Evolutionary conservation across 768 basidiomycete species (phyloP).

Genomic region (Tricholoma sp.): DNA sequence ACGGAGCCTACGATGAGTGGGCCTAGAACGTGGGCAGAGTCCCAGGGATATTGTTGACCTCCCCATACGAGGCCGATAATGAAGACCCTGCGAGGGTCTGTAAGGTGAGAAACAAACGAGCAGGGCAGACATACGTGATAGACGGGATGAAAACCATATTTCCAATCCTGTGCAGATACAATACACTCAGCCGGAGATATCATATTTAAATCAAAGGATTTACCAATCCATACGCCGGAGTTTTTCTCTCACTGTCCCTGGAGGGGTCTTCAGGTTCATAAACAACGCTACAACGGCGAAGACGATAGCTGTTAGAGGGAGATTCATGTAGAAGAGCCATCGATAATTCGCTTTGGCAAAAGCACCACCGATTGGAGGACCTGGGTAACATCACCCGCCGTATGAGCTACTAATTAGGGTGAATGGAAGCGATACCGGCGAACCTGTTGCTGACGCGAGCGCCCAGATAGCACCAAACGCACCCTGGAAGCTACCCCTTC

Average conservation of each 20-base stretch:
- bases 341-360: slow-evolving; percentile 18
- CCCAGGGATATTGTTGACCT: slow-evolving; percentile 40
- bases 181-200: neutral
- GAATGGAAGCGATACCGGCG: slow-evolving; percentile 17
- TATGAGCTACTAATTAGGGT: neutral
- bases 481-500: slow-evolving; percentile 32
- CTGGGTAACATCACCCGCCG: slow-evolving; percentile 25
- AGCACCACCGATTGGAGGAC: slow-evolving; percentile 9
- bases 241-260: slow-evolving; percentile 20
- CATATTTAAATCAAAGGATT: slow-evolving; percentile 20
- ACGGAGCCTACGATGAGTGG: slow-evolving; percentile 38
- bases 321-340: neutral
- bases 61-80: slow-evolving; percentile 45
- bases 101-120: neutral
- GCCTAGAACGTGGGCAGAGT: slow-evolving; percentile 30
- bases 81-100: neutral
- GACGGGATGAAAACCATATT: slow-evolving; percentile 35
- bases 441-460: slow-evolving; percentile 28
- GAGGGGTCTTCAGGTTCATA: slow-evolving; percentile 24
- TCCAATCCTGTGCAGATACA: slow-evolving; percentile 28
- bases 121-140: slow-evolving; percentile 16
- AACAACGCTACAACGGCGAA: neutral
- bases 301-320: neutral
- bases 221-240: slow-evolving; percentile 40
- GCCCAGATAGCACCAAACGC: slow-evolving; percentile 37